Percentiles rank a stretch among this genome's conserved stretches.
These are phyloP conservation scores for Antitrichia curtipendula DNA, from an alignment of 225 moss, liverwort and hornwort species.

Conservation along the genomic window DNA sequence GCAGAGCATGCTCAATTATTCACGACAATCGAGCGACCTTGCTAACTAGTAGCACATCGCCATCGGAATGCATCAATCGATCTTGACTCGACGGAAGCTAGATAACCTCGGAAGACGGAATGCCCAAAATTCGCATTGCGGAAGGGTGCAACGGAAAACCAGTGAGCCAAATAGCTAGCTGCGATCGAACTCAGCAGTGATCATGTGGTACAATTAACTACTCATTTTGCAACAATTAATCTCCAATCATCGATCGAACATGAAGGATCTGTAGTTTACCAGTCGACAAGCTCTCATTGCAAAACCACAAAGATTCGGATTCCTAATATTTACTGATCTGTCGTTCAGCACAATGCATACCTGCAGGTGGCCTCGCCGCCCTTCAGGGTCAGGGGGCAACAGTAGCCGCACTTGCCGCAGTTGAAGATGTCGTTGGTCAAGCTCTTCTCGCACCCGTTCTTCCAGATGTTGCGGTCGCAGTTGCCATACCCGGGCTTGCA, in stretches of 20 bases:
- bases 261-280: not conserved
- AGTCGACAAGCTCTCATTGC: not conserved
- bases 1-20: not conserved
- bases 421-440: not conserved
- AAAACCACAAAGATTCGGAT: not conserved
- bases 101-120: not conserved
- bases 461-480: not conserved
- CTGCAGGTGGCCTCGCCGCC: slow-evolving; percentile 5
- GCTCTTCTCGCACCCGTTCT: not conserved
- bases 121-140: not conserved
- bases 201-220: too few relatives aligned
- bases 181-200: not conserved
- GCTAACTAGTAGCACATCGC: not conserved
- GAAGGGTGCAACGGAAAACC: not conserved
- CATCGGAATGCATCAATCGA: not conserved
- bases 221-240: too few relatives aligned
- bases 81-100: not conserved
- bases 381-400: not conserved
- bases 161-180: not conserved
- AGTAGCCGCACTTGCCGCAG: not conserved
- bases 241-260: not conserved
- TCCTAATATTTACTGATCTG: too few relatives aligned
- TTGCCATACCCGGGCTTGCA: not conserved
- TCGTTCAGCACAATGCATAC: not conserved
- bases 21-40: not conserved